Evolutionary conservation across 345 rosid genomes (phyloP), one percentile per base, ranked within the genome.

Genomic region (Litchi chinensis): DNA sequence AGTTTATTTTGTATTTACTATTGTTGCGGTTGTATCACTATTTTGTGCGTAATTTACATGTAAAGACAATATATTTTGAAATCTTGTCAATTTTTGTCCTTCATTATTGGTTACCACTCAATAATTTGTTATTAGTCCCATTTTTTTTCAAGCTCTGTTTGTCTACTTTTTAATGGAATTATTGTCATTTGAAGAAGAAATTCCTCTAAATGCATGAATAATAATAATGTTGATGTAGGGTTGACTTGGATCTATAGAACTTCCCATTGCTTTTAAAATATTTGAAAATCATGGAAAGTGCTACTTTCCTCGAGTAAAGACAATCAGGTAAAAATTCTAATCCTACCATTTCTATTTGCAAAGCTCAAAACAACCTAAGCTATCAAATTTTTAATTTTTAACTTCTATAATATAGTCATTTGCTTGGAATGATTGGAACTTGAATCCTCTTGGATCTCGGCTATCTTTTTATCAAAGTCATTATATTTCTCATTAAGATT

Each of bases 271-370:
- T 95, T 65, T 79, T 90, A 43, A 93, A 91, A 90, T 92, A 93
- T 87, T 80, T 93, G 85, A 95, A 89, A 86, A 93, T 93, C 80
- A 92, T 95, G 99, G 99, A 95, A 85, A 95, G 93, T 89, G 96
- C 98, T 60, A 93, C 97, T 48, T 89, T 93, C 89, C 89, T 92
- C 28, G 9, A 95, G 97, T 83, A 87, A 88, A 76, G 95, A 91
- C 69, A 95, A 95, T 80, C 99, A 95, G 97, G 99, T 94, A 65
- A 46, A 21, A 16, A 10, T 48, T 11, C 10, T 48, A 41, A 15
- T 26, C 59, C 65, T 48, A 12, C 39, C 22, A 5, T 18, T n/a
- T 24, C 63, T 40, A 2, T 50, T 60, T 57, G 64, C 59, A 62
- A 48, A 69, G 71, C 6, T 62, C 24, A 18, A 43, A 41, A 64